Evolutionary conservation across 2,329 filamentous ascomycete species (phyloP).

Genomic region (Leptodontidium sp.): DNA sequence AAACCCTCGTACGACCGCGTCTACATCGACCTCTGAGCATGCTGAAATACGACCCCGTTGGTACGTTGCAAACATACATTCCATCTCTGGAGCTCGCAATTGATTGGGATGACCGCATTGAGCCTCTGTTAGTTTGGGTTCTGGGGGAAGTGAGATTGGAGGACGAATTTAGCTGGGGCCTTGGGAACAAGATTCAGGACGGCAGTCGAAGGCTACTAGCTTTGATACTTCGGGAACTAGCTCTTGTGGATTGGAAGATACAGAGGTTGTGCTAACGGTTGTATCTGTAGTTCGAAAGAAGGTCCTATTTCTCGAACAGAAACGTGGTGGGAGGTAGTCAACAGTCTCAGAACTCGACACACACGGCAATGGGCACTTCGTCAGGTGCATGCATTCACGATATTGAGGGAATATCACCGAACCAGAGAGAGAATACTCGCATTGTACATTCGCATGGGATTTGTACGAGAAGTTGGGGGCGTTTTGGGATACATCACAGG

Average conservation of each 20-base stretch:
- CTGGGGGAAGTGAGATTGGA: background rate
- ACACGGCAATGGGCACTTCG: background rate
- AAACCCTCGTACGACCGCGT: slow-evolving; percentile 85
- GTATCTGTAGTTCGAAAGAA: slow-evolving; percentile 79
- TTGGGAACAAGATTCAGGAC: background rate
- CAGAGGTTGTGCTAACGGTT: slow-evolving; percentile 21
- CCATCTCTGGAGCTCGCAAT: slow-evolving; percentile 13
- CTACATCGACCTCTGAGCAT: slow-evolving; percentile 87
- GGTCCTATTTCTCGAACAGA: slow-evolving; percentile 94
- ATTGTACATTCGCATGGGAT: slow-evolving; percentile 8
- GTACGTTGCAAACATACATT: slow-evolving; percentile 53
- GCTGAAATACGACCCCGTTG: slow-evolving; percentile 98
- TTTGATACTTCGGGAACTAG: background rate
- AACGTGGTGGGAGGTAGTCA: slow-evolving; percentile 72
- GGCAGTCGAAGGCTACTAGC: background rate
- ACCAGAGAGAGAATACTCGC: background rate
- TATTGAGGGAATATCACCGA: background rate
- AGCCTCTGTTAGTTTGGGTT: background rate
- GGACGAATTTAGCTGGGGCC: background rate
- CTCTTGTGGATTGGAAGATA: background rate
- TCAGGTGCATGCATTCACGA: background rate
- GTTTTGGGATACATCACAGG: slow-evolving; percentile 11
- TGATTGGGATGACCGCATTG: background rate
- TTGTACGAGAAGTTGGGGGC: slow-evolving; percentile 7
- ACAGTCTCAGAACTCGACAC: background rate